These are phyloP conservation scores for Pleurotus salmoneostramineus DNA, from an alignment of 768 basidiomycete genomes.

Conservation along the genomic window DNA sequence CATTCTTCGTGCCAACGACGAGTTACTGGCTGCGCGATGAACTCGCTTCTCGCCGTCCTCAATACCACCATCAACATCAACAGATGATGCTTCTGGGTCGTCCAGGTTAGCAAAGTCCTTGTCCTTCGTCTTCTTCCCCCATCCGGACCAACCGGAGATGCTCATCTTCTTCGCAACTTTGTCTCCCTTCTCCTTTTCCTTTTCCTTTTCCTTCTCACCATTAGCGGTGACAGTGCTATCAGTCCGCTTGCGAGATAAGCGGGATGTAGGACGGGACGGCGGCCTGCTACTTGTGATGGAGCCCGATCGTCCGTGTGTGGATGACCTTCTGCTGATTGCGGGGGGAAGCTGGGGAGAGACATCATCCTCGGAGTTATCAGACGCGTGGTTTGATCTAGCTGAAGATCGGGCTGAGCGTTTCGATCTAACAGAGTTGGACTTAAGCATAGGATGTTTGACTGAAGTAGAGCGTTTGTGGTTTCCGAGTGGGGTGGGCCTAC, in stretches of 20 bases:
- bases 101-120: slow-evolving; percentile 53
- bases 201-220: slow-evolving; percentile 23
- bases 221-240: slow-evolving; percentile 45
- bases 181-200: slow-evolving; percentile 27
- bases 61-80: slow-evolving; percentile 18
- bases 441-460: slow-evolving; percentile 18
- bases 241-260: slow-evolving; percentile 62
- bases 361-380: slow-evolving; percentile 35
- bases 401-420: slow-evolving; percentile 19
- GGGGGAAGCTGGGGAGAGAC: slow-evolving; percentile 9
- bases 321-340: slow-evolving; percentile 22
- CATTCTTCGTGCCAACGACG: slow-evolving; percentile 27
- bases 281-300: slow-evolving; percentile 38
- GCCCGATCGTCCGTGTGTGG: slow-evolving; percentile 31
- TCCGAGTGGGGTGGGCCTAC: slow-evolving; percentile 20
- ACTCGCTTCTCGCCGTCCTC: slow-evolving; percentile 17
- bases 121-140: slow-evolving; percentile 54
- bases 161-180: slow-evolving; percentile 36
- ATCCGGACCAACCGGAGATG: slow-evolving; percentile 62
- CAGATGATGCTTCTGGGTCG: slow-evolving; percentile 33
- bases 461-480: slow-evolving; percentile 22
- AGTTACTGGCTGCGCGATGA: slow-evolving; percentile 17
- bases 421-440: slow-evolving; percentile 27
- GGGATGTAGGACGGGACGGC: slow-evolving; percentile 51
- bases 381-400: slow-evolving; percentile 11